A percentile compares a stretch with the other conserved stretches of the same genome.
These are phyloP conservation scores for Aphanomyces cochlioides DNA, from an alignment of 352 stramenopile species.

Conservation along the genomic window DNA sequence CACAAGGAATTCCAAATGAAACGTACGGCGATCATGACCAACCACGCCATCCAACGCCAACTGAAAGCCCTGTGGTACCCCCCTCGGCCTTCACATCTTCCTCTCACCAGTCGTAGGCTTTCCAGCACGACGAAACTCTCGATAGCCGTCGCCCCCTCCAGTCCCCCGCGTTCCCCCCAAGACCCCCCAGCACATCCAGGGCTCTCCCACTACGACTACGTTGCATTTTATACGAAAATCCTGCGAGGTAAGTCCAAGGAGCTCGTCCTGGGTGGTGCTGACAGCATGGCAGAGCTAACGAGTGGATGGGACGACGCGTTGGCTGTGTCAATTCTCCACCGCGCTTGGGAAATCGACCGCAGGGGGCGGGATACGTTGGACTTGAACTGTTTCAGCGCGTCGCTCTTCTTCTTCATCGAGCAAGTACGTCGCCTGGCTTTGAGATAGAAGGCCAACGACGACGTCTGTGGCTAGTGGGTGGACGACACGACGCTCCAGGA, in stretches of 20 bases:
- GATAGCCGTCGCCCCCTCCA: no score
- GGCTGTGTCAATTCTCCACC: neutral
- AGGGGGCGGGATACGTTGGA: conserved; percentile 32
- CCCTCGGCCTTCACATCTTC: neutral
- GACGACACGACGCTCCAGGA: conserved; percentile 36
- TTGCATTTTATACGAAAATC: conserved; percentile 3
- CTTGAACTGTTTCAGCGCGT: conserved; percentile 55
- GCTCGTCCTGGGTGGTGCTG: neutral
- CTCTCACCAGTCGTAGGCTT: neutral
- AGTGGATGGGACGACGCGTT: conserved; percentile 7
- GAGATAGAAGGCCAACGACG: neutral
- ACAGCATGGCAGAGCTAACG: neutral
- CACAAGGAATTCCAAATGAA: conserved; percentile 25
- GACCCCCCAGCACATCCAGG: neutral
- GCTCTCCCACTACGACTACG: neutral
- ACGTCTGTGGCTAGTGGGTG: conserved; percentile 5
- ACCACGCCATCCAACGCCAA: neutral
- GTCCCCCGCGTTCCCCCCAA: no score
- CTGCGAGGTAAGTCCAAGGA: neutral
- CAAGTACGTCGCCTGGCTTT: conserved; percentile 37
- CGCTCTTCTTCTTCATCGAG: conserved; percentile 55
- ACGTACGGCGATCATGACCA: conserved; percentile 20
- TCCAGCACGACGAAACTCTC: neutral
- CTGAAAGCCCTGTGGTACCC: conserved; percentile 12
- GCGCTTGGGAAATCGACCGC: conserved; percentile 17